A percentile compares a stretch with the other conserved stretches of the same genome.
Conservation (phyloP, 768 basidiomycete species). For the Ephemerocybe angulata region DNA sequence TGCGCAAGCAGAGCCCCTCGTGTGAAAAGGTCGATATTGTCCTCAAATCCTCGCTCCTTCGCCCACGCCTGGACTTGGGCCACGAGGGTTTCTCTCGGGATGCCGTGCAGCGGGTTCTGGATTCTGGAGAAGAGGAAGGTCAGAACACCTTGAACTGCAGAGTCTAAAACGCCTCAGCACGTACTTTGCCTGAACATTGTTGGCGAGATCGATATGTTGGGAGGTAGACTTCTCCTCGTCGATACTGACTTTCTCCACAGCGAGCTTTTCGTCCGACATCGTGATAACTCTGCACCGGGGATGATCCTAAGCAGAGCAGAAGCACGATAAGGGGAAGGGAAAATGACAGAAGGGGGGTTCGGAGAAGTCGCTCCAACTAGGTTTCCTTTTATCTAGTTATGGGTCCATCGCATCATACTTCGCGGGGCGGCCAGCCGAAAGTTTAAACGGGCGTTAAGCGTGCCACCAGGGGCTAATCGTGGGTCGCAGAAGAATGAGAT, state of each 20-base stretch:
- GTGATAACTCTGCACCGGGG: background rate
- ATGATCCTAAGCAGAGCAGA: background rate
- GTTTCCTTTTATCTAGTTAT: constrained; percentile 3
- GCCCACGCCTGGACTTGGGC: constrained; percentile 61
- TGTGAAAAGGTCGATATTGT: constrained; percentile 45
- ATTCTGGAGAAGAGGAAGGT: constrained; percentile 25
- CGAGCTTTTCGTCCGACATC: background rate
- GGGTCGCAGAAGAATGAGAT: too few species aligned
- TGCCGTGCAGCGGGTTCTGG: constrained; percentile 48
- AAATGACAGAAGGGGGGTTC: background rate
- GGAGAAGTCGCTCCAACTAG: background rate
- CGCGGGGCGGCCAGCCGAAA: too few species aligned
- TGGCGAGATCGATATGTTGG: constrained; percentile 27
- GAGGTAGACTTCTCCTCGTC: constrained; percentile 8
- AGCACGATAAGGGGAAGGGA: background rate
- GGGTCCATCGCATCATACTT: background rate
- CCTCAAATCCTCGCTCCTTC: constrained; percentile 41
- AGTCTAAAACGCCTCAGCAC: constrained; percentile 5
- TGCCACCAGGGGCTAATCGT: too few species aligned
- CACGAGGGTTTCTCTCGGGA: constrained; percentile 58
- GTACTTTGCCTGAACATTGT: constrained; percentile 42
- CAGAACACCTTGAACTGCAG: background rate
- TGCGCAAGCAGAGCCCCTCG: constrained; percentile 78
- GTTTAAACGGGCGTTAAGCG: too few species aligned
- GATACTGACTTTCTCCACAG: background rate